Base-by-base conservation (phyloP, 2,329 filamentous ascomycete species). In the Alternaria dauci region DNA sequence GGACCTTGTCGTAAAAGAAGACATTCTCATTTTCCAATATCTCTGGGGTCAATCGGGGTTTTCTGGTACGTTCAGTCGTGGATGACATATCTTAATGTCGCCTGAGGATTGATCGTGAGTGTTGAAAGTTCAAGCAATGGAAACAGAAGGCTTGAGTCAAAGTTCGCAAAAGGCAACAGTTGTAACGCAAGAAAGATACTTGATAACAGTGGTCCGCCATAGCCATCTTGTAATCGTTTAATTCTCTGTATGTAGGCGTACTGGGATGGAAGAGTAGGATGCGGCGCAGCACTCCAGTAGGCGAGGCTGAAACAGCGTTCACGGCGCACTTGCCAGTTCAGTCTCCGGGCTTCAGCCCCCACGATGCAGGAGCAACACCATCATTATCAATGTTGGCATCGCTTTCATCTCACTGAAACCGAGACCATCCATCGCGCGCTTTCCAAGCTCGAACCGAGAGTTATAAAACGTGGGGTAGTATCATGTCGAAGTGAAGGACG, bases 271-370 rank as follows among this genome's bases (percentile, higher is more conserved):
- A 32, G n/a, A 38, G 12, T 9, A 25, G 34, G 14, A 20, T 55
- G 44, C 18, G 43, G 43, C 36, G 36, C 44, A 42, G 44, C 20
- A 44, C 16, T 5, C 16, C 8, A 41, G 8, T 48, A 14, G 1
- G 20, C 36, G 26, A 55, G 53, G 53, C 53, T 55, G 53, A 55
- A 55, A 55, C 53, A 50, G 12, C 14, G 34, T 55, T 1, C 2
- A 18, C 36, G 2, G 50, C 2, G 44, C 23, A 39, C 25, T 26
- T 55, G 26, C 36, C 44, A 41, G 36, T 32, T 18, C 34, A 34
- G 26, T 26, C 23, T 55, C 34, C 36, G 36, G n/a, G 26, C 44
- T 20, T 14, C 38, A 30, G 53, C 44, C 53, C 44, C 53, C 36
- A 26, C 28, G 26, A 12, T 50, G 53, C 25, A 46, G 34, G 20